Evolutionary conservation across 352 stramenopile species (phyloP).

Genomic region (Pythium insidiosum): DNA sequence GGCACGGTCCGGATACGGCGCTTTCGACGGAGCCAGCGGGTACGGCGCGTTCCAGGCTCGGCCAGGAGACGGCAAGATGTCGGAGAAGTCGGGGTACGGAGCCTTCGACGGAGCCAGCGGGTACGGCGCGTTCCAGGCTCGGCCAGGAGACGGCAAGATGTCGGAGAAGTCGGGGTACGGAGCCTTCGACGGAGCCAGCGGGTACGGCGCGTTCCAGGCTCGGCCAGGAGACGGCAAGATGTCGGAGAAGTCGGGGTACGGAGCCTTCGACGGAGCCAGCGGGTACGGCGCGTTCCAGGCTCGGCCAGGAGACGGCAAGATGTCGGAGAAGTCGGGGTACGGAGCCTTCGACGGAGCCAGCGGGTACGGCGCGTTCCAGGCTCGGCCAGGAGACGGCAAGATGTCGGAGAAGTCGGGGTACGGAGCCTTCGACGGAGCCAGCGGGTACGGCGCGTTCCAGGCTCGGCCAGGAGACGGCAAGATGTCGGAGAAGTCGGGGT

Average conservation of each 20-base stretch:
- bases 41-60: constrained; percentile 9
- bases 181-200: not conserved
- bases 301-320: not conserved
- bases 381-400: not conserved
- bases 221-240: not conserved
- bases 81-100: constrained; percentile 15
- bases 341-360: constrained; percentile 3
- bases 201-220: constrained; percentile 1
- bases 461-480: not conserved
- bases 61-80: too few relatives aligned
- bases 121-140: constrained; percentile 2
- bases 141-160: not conserved
- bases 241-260: constrained; percentile 14
- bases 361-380: not conserved
- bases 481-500: constrained; percentile 14
- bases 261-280: constrained; percentile 19
- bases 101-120: constrained; percentile 16
- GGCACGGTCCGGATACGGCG: constrained; percentile 12
- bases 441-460: constrained; percentile 19
- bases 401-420: constrained; percentile 17
- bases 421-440: constrained; percentile 22
- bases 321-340: not conserved
- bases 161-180: not conserved
- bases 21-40: constrained; percentile 2
- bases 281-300: constrained; percentile 11